Conservation (phyloP, 176 grass and related monocot genomes). For the Saccharum spontaneum region DNA sequence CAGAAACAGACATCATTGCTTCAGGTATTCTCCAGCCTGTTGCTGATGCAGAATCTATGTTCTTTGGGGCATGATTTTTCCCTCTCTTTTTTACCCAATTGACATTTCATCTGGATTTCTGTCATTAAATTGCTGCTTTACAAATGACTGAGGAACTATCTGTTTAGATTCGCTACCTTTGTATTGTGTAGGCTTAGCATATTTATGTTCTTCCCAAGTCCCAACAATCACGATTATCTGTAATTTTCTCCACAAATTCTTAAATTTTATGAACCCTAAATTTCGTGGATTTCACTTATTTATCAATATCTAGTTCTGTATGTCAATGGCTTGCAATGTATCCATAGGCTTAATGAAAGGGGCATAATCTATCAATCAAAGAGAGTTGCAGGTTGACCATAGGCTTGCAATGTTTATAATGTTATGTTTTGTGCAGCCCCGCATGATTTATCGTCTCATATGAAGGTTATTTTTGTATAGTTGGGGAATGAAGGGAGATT, state of each 20-base stretch:
- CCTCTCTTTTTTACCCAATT: not conserved
- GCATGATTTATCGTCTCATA: not conserved
- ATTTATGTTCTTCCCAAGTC: not conserved
- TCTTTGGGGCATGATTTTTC: not conserved
- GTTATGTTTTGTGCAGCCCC: not conserved
- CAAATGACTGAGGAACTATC: not conserved
- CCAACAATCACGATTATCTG: not conserved
- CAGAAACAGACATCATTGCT: not conserved
- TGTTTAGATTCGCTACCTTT: not conserved
- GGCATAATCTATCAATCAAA: too few relatives aligned
- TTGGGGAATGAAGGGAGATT: not conserved
- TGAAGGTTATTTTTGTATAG: slow-evolving; percentile 4
- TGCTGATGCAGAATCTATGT: not conserved
- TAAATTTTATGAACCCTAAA: not conserved
- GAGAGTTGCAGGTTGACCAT: too few relatives aligned
- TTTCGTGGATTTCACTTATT: not conserved
- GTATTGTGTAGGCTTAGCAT: not conserved
- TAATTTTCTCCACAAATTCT: not conserved
- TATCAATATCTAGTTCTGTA: too few relatives aligned
- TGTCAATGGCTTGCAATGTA: too few relatives aligned
- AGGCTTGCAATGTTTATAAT: not conserved
- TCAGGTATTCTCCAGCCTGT: not conserved
- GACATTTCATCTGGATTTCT: too few relatives aligned
- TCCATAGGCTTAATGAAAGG: too few relatives aligned
- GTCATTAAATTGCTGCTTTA: not conserved